These are phyloP conservation scores for Umbelopsis vinacea DNA, from an alignment of 192 early-diverging fungal species.

Conservation along the genomic window DNA sequence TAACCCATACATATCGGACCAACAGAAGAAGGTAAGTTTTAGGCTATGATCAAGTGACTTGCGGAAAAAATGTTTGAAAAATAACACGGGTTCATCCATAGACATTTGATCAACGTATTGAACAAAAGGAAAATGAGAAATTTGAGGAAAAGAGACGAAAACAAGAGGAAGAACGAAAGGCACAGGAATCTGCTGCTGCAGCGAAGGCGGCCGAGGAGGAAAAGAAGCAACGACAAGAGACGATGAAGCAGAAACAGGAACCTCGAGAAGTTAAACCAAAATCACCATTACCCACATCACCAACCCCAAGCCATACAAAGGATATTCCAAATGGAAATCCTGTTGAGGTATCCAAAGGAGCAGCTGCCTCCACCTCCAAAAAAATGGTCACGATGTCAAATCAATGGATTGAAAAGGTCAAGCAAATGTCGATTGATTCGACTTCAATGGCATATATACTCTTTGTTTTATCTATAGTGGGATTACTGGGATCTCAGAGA, in stretches of 20 bases:
- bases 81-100: not conserved
- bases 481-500: conserved; percentile 8
- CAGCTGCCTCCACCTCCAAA: not conserved
- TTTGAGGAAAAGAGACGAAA: not conserved
- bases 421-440: conserved; percentile 9
- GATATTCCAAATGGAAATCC: conserved; percentile 1
- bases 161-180: conserved; percentile 17
- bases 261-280: not conserved
- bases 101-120: not conserved
- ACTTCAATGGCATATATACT: conserved; percentile 9
- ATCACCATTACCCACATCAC: no score
- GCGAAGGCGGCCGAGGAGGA: conserved; percentile 16
- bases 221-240: conserved; percentile 24
- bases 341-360: not conserved
- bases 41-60: not conserved
- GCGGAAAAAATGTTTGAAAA: not conserved
- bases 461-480: conserved; percentile 8
- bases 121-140: conserved; percentile 3
- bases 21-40: conserved; percentile 34
- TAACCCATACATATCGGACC: conserved; percentile 33
- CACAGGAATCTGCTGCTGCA: conserved; percentile 12
- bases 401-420: not conserved
- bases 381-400: not conserved
- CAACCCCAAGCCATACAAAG: not conserved
- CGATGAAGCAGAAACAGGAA: not conserved